phyloP scores from a whole-genome alignment of 331 rosid species.

The Quercus phellos region DNA sequence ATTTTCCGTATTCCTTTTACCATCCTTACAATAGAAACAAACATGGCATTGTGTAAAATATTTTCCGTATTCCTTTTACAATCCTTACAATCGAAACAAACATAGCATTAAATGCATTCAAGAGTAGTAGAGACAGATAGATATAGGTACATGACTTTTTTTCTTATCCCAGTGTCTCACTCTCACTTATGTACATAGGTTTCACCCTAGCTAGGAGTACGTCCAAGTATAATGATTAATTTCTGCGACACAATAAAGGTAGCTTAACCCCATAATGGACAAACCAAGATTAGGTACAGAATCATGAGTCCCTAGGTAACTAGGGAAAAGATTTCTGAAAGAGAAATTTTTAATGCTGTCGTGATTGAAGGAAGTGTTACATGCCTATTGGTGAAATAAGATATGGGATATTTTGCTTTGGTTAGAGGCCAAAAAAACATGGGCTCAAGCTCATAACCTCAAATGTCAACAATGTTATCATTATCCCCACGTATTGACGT shows the following conservation, averaged over 20 bases:
- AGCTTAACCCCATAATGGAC: neutral
- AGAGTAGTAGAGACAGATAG: too few relatives aligned
- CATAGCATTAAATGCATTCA: too few relatives aligned
- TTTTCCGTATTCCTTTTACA: too few relatives aligned
- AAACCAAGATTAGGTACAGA: slow-evolving; percentile 24
- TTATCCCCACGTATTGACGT: slow-evolving; percentile 41
- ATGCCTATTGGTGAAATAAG: slow-evolving; percentile 31
- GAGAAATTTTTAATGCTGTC: slow-evolving; percentile 36
- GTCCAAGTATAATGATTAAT: neutral
- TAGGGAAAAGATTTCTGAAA: slow-evolving; percentile 9
- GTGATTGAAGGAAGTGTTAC: slow-evolving; percentile 63
- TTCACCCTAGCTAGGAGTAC: neutral
- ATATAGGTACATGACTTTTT: neutral
- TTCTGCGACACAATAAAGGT: neutral
- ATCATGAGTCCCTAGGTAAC: slow-evolving; percentile 35
- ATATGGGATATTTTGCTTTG: slow-evolving; percentile 17
- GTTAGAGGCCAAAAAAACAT: slow-evolving; percentile 28
- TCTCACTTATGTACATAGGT: neutral
- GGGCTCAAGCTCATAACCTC: slow-evolving; percentile 46
- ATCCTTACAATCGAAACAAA: too few relatives aligned
- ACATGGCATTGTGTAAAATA: too few relatives aligned
- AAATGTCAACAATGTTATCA: slow-evolving; percentile 53
- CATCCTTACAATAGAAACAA: too few relatives aligned
- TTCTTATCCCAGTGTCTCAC: neutral
- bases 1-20: too few relatives aligned